These are phyloP conservation scores for Ceratocystis destructans DNA, from an alignment of 2,329 filamentous ascomycete species.

Conservation along the genomic window DNA sequence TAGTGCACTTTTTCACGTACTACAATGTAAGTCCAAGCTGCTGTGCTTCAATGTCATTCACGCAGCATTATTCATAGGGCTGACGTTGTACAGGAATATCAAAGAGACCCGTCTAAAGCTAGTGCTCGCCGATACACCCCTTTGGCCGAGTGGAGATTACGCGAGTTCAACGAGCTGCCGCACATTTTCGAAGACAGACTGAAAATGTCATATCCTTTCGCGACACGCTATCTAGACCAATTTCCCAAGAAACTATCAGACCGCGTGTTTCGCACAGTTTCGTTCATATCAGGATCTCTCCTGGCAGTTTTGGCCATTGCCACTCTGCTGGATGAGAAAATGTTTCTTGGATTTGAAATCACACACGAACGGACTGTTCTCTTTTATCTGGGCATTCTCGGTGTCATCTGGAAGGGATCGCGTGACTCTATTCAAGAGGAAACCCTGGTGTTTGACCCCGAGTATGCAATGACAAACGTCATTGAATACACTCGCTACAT, in stretches of 20 bases:
- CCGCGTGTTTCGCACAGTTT: constrained; percentile 68
- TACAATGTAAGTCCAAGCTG: constrained; percentile 53
- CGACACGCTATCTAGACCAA: constrained; percentile 82
- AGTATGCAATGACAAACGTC: constrained; percentile 75
- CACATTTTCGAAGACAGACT: constrained; percentile 82
- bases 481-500: constrained; percentile 88
- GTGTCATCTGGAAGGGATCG: constrained; percentile 68
- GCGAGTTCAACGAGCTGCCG: constrained; percentile 91
- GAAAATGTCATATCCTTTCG: constrained; percentile 91
- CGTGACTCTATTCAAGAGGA: constrained; percentile 78
- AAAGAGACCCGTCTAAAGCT: constrained; percentile 78
- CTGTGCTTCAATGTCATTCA: not conserved
- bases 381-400: constrained; percentile 77
- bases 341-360: constrained; percentile 85
- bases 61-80: not conserved
- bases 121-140: constrained; percentile 86
- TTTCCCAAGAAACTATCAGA: constrained; percentile 93
- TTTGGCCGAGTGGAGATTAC: constrained; percentile 93
- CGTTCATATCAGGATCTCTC: constrained; percentile 76
- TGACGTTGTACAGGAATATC: constrained; percentile 56
- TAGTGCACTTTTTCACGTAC: constrained; percentile 88
- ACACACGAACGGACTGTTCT: constrained; percentile 76
- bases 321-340: constrained; percentile 76
- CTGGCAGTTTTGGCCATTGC: constrained; percentile 73
- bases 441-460: constrained; percentile 78